Base-by-base conservation (phyloP, 441 rosid species). In the Theobroma grandiflorum region DNA sequence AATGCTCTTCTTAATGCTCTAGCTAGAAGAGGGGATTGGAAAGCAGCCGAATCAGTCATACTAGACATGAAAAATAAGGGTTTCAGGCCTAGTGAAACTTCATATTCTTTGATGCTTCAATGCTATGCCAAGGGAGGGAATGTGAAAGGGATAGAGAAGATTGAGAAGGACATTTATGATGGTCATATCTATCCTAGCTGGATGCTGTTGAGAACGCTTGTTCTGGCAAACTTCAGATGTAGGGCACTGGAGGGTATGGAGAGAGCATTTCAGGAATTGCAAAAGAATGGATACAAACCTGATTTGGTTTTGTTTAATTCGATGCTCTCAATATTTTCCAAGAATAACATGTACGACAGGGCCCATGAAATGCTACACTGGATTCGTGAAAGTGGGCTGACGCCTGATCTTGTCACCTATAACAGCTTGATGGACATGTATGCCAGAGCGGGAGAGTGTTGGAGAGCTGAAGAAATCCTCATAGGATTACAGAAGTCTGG, bases 361-460 rank as follows among this genome's bases (percentile, higher is more conserved):
- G 95, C 92, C 61, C 81, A 90, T 14, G 91, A 87, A 77, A 88
- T 90, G 74, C 89, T 94, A 67, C 85, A 72, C 43, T 78, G 80
- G 76, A 93, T 95, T 76, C 86, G 68, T 8, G 88, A 88, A 66
- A 79, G 83, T 75, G 97, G 93, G 85, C 72, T 93, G 79, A 87
- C 86, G 71, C 98, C 98, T 0, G 93, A 95, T 90, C 90, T 95
- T 18, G 82, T 94, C 76, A 94, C 97, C 64, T 89, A 91, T 88
- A 95, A 95, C 85, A 94, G 90, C 87, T 86, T 94, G 84, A 95
- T 95, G 92, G 98, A 94, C 87, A 91, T 95, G 98, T 89, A 94
- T 78, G 99, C 95, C 22, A 84, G 96, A 79, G 87, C 83, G 0
- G 94, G 98, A 81, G 94, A 91, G 65, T 93, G 93, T 85, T 88